These are phyloP conservation scores for Cladophialophora carrionii DNA, from an alignment of 2,329 filamentous ascomycete genomes.

Conservation along the genomic window DNA sequence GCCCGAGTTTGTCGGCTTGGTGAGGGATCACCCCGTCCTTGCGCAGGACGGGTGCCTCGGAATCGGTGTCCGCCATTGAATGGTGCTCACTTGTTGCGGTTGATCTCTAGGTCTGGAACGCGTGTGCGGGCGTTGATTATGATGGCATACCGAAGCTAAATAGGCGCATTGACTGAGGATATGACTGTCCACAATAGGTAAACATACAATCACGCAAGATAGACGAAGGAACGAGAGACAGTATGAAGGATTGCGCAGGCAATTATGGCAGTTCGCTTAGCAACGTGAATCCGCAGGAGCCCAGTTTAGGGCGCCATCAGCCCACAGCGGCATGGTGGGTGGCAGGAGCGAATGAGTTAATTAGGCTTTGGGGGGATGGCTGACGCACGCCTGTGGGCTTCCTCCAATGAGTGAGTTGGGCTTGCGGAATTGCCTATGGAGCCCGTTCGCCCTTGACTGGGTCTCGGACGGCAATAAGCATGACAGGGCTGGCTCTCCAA, in stretches of 20 bases:
- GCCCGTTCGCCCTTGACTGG: background rate
- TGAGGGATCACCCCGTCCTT: slow-evolving; percentile 31
- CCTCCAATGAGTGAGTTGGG: slow-evolving; percentile 14
- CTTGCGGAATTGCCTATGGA: slow-evolving; percentile 5
- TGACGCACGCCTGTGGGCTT: slow-evolving; percentile 1
- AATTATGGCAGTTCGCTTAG: background rate
- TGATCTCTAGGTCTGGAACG: background rate
- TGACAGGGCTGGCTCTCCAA: background rate
- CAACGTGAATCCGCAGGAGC: slow-evolving; percentile 1
- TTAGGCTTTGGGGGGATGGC: background rate
- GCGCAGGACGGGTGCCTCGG: slow-evolving; percentile 32
- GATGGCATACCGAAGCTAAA: background rate
- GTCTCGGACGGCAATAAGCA: background rate
- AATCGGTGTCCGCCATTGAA: slow-evolving; percentile 28
- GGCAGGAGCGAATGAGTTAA: slow-evolving; percentile 5
- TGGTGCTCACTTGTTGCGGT: background rate
- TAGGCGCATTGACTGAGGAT: background rate
- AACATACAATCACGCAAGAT: background rate
- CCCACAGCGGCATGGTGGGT: background rate
- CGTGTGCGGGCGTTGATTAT: background rate
- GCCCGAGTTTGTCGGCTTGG: slow-evolving; percentile 43
- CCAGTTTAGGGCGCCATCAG: slow-evolving; percentile 1
- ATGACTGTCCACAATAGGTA: background rate
- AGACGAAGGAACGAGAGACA: background rate
- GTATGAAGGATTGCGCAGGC: slow-evolving; percentile 3